These are phyloP conservation scores for Pythium guiyangense DNA, from an alignment of 352 stramenopile species.

Conservation along the genomic window DNA sequence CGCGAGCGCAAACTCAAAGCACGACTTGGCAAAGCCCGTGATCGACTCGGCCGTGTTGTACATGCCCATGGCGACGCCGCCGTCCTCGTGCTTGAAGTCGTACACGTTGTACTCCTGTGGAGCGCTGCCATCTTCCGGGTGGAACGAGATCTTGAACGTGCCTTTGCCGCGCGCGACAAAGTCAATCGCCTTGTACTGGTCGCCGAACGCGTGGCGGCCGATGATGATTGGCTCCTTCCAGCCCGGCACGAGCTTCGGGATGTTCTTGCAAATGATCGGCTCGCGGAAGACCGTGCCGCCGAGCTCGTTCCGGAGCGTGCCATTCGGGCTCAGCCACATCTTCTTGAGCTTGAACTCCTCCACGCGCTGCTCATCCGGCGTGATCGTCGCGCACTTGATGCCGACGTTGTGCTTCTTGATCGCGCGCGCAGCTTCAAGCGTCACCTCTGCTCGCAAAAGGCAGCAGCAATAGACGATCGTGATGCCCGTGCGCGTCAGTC, in stretches of 20 bases:
- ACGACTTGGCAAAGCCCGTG: slow-evolving; percentile 56
- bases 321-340: slow-evolving; percentile 83
- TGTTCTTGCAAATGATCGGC: slow-evolving; percentile 85
- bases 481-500: no score
- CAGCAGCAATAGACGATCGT: no score
- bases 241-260: slow-evolving; percentile 79
- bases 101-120: slow-evolving; percentile 71
- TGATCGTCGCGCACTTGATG: slow-evolving; percentile 90
- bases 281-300: slow-evolving; percentile 88
- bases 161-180: slow-evolving; percentile 66
- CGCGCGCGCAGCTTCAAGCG: slow-evolving; percentile 65
- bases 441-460: slow-evolving; percentile 39
- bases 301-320: slow-evolving; percentile 83
- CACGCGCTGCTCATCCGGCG: slow-evolving; percentile 78
- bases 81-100: slow-evolving; percentile 64
- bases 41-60: slow-evolving; percentile 89
- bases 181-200: slow-evolving; percentile 87
- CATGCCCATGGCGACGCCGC: slow-evolving; percentile 84
- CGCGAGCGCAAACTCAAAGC: slow-evolving; percentile 59
- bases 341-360: slow-evolving; percentile 83
- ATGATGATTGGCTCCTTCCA: slow-evolving; percentile 89
- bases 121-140: slow-evolving; percentile 43
- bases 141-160: slow-evolving; percentile 82
- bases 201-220: slow-evolving; percentile 82
- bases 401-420: slow-evolving; percentile 80